Conservation (phyloP, 371 early-diverging fungal species). For the Syncephalastrum racemosum region DNA sequence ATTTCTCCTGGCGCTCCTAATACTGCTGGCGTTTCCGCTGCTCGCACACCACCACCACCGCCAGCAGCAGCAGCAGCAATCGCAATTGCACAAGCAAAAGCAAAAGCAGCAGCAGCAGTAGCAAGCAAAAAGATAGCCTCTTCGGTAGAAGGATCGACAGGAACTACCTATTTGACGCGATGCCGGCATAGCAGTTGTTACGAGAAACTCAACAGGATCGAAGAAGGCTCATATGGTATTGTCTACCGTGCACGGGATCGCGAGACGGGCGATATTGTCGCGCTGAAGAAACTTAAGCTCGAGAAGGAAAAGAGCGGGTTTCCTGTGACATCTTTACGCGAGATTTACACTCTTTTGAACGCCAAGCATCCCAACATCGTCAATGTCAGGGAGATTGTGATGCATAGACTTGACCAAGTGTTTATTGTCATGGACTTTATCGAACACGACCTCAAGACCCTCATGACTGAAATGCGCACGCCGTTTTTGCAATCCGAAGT, state of each 20-base stretch:
- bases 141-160: constrained; percentile 2
- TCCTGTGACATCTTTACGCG: constrained; percentile 90
- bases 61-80: constrained; percentile 6
- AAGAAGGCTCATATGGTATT: constrained; percentile 99
- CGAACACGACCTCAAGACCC: constrained; percentile 90
- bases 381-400: constrained; percentile 90
- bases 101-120: constrained; percentile 1
- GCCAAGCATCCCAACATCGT: constrained; percentile 95
- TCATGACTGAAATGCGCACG: constrained; percentile 83
- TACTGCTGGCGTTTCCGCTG: not conserved
- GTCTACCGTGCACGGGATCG: constrained; percentile 97
- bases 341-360: constrained; percentile 86
- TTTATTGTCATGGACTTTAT: constrained; percentile 98
- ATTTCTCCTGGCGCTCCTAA: constrained; percentile 6
- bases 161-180: constrained; percentile 26
- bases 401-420: constrained; percentile 76
- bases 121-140: not conserved
- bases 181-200: constrained; percentile 85
- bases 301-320: constrained; percentile 96
- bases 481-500: constrained; percentile 88
- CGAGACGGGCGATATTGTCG: constrained; percentile 92
- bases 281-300: constrained; percentile 96
- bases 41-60: constrained; percentile 8
- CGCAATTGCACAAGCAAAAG: not conserved
- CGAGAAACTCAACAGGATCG: constrained; percentile 94